These are phyloP conservation scores for Areca catechu DNA, from an alignment of 176 grass and related monocot genomes.

Conservation along the genomic window DNA sequence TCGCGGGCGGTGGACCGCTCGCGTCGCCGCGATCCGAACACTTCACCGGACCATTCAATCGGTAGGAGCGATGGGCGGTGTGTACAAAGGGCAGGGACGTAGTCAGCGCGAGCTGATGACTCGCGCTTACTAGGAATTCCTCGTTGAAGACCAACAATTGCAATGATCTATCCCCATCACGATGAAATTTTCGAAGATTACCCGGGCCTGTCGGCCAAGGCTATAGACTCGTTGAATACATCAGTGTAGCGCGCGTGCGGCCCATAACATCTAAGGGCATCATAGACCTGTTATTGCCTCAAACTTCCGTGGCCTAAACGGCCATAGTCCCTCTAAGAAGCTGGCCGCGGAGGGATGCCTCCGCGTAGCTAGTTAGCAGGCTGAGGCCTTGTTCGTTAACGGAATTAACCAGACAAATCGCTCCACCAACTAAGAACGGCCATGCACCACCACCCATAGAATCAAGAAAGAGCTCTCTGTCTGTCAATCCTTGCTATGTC, in stretches of 20 bases:
- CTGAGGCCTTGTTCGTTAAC: conserved; percentile 30
- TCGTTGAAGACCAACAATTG: conserved; percentile 58
- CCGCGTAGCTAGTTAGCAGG: conserved; percentile 24
- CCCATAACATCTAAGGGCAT: conserved; percentile 67
- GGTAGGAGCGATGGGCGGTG: no score
- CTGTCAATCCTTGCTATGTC: conserved; percentile 55
- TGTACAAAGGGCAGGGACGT: no score
- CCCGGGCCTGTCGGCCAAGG: conserved; percentile 51
- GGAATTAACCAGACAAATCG: conserved; percentile 36
- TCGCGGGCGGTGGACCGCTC: no score
- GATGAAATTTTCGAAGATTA: conserved; percentile 69
- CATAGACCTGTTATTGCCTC: conserved; percentile 70
- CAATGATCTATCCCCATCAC: conserved; percentile 55
- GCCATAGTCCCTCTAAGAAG: conserved; percentile 92
- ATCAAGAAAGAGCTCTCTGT: conserved; percentile 30
- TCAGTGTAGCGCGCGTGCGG: conserved; percentile 55
- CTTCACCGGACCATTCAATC: no score
- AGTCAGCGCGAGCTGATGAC: no score
- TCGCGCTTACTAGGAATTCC: conserved; percentile 27
- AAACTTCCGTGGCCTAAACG: conserved; percentile 69
- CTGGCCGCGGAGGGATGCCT: conserved; percentile 56
- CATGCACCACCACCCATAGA: no score
- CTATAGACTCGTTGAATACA: conserved; percentile 68
- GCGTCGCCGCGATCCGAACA: no score
- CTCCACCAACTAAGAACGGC: no score